Base-by-base conservation (phyloP, 2,329 filamentous ascomycete species). In the Aspergillus sp. region DNA sequence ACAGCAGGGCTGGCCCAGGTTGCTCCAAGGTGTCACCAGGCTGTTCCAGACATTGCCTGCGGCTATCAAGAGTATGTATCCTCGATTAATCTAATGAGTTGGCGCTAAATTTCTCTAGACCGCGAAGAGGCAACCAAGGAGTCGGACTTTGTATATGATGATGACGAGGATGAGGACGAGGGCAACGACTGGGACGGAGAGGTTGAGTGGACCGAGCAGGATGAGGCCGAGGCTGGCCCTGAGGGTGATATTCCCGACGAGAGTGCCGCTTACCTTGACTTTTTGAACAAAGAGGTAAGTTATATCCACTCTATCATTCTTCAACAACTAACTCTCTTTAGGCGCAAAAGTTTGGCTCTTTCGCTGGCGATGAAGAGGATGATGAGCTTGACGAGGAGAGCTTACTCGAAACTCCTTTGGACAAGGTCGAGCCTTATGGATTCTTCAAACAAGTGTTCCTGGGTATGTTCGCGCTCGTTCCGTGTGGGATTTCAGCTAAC, bases 381-480 rank as follows among this genome's bases (percentile, higher is more conserved):
- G 93, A 97, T 58, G 89, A 97, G 50, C 87, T 96, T 19, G 94
- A 98, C 76, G 95, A 98, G 71, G 94, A 93, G 75, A 91, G 92
- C 62, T 83, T 98, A 55, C 86, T 99, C 2, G 95, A 99, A 78
- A 96, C 94, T 13, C 93, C 94, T 17, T 84, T 99, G 25, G 95
- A 99, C 78, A 95, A 95, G 80, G 85, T 99, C 64, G 95, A 99
- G 79, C 93, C 94, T 2, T 99, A 99, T 73, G 86, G 89, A 74
- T 83, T 97, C 64, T 97, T 99, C 85, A 90, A 92, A 75, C 84
- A 86, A 64, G 89, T 91, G 19, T 82, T 98, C 68, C 79, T 94
- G 73, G 90, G 93, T 97, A 87, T 78, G 91, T 87, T 25, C 8
- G 25, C 5, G 48, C 57, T 19, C 8, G 28, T 25, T 25, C 7